phyloP scores from a whole-genome alignment of 2,329 filamentous ascomycete genomes.

The Hypoxylon sp. region DNA sequence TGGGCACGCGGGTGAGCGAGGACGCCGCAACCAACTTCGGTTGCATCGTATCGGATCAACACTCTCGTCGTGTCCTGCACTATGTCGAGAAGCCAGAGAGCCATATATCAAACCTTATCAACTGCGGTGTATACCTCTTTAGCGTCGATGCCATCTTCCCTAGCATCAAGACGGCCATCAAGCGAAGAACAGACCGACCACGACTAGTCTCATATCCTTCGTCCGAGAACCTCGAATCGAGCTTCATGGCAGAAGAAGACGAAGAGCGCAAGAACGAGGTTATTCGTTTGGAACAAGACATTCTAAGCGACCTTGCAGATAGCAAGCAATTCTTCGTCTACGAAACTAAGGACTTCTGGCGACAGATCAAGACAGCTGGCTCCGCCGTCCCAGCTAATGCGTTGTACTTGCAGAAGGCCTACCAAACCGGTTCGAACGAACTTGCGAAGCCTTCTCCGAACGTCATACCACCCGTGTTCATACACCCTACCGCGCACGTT shows the following conservation, averaged over 20 bases:
- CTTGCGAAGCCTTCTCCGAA: slow-evolving; percentile 86
- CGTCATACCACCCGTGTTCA: slow-evolving; percentile 93
- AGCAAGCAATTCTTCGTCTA: slow-evolving; percentile 98
- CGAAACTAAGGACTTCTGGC: slow-evolving; percentile 99
- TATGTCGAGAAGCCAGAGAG: slow-evolving; percentile 99
- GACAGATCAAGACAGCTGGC: slow-evolving; percentile 99
- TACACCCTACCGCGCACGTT: slow-evolving; percentile 90
- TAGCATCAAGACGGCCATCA: slow-evolving; percentile 93
- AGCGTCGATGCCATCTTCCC: slow-evolving; percentile 96
- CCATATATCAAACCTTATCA: slow-evolving; percentile 98
- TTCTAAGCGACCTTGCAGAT: slow-evolving; percentile 93
- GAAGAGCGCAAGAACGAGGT: slow-evolving; percentile 85
- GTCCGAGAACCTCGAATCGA: slow-evolving; percentile 88
- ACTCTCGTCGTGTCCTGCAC: slow-evolving; percentile 95
- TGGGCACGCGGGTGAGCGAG: slow-evolving; percentile 91
- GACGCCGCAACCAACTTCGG: slow-evolving; percentile 97
- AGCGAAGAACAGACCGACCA: slow-evolving; percentile 91
- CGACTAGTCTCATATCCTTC: slow-evolving; percentile 95
- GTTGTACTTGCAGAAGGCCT: slow-evolving; percentile 94
- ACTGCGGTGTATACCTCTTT: slow-evolving; percentile 99
- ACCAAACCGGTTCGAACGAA: slow-evolving; percentile 85
- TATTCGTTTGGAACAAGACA: slow-evolving; percentile 96
- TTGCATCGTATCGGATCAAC: slow-evolving; percentile 94
- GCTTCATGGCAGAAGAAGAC: slow-evolving; percentile 76
- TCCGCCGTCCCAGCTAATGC: slow-evolving; percentile 97